Evolutionary conservation across 192 early-diverging fungal species (phyloP).

Genomic region (Coemansia sp.): DNA sequence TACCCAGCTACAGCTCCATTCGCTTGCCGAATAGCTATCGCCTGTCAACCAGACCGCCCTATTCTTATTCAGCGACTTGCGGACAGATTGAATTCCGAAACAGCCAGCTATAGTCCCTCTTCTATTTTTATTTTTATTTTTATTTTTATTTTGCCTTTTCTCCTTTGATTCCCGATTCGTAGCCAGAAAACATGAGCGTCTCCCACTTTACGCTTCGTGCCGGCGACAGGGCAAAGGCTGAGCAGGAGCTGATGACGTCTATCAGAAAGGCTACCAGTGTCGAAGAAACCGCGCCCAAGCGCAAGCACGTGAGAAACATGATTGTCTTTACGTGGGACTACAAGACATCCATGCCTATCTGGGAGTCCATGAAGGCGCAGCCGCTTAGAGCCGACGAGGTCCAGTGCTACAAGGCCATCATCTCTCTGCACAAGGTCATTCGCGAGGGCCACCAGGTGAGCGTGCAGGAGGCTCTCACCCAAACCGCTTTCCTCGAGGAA

Average conservation of each 20-base stretch:
- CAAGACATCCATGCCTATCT: conserved; percentile 81
- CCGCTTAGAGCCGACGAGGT: conserved; percentile 91
- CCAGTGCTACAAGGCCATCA: conserved; percentile 94
- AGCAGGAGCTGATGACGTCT: conserved; percentile 79
- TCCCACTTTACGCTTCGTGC: conserved; percentile 59
- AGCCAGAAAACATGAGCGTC: conserved; percentile 22
- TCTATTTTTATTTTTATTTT: not conserved
- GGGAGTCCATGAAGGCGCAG: conserved; percentile 80
- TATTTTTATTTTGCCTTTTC: not conserved
- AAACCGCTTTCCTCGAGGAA: conserved; percentile 83
- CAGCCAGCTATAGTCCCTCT: not conserved
- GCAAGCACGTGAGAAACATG: conserved; percentile 87
- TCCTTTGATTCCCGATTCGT: not conserved
- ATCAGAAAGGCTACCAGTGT: conserved; percentile 88
- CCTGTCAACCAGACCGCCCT: not conserved
- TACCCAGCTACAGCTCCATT: not conserved
- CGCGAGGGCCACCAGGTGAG: conserved; percentile 83
- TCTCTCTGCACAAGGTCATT: conserved; percentile 93
- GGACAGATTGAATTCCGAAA: not conserved
- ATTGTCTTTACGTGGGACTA: conserved; percentile 96
- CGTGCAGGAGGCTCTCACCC: conserved; percentile 78
- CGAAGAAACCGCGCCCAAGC: conserved; percentile 94
- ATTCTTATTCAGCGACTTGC: not conserved
- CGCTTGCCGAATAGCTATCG: not conserved
- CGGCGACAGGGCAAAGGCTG: conserved; percentile 71